Conservation (phyloP, 1,284 basidiomycete genomes). For the Pseudozyma sp. region DNA sequence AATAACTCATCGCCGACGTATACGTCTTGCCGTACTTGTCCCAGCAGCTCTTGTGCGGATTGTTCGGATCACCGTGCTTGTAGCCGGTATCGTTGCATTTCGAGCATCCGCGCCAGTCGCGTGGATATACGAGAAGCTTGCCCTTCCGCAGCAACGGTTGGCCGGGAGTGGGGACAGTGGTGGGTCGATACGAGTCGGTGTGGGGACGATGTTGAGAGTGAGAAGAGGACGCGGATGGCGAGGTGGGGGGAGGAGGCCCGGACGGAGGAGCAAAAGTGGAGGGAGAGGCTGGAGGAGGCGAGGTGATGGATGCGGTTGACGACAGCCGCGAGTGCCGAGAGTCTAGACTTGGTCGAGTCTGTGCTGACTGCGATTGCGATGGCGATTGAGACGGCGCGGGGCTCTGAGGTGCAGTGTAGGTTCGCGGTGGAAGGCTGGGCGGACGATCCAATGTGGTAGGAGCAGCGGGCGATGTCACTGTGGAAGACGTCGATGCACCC, state of each 20-base stretch:
- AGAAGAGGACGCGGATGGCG: conserved; percentile 8
- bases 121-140: conserved; percentile 50
- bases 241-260: conserved; percentile 12
- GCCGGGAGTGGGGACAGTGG: conserved; percentile 47
- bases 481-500: background rate
- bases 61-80: conserved; percentile 51
- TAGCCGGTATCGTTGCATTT: conserved; percentile 55
- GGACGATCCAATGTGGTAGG: background rate
- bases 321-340: conserved; percentile 34
- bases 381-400: background rate
- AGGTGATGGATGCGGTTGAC: conserved; percentile 4
- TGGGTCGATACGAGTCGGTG: conserved; percentile 33
- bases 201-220: conserved; percentile 16
- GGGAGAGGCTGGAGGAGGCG: conserved; percentile 21
- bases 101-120: conserved; percentile 42
- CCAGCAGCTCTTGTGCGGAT: conserved; percentile 52
- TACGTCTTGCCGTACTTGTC: conserved; percentile 52
- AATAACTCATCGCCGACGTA: conserved; percentile 44
- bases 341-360: conserved; percentile 29
- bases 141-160: conserved; percentile 48
- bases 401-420: conserved; percentile 14
- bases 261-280: conserved; percentile 24
- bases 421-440: conserved; percentile 26
- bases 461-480: background rate
- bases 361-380: conserved; percentile 6